phyloP scores from a whole-genome alignment of 2,329 filamentous ascomycete species.

The Beauveria caledonica region DNA sequence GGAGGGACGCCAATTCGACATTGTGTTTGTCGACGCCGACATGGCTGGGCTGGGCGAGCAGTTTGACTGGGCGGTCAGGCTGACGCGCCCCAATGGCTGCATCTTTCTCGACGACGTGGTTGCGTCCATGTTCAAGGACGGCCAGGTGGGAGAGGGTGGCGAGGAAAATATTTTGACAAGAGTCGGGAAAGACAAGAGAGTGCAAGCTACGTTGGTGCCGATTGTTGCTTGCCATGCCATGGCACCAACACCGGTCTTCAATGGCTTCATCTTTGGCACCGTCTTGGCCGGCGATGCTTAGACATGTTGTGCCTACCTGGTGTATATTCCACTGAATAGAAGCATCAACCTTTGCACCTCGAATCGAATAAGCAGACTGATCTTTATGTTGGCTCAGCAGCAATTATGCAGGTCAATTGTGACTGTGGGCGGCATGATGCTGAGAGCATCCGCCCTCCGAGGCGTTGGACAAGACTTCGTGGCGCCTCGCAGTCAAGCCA shows the following conservation, averaged over 20 bases:
- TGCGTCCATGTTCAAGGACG: slow-evolving; percentile 16
- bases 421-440: background rate
- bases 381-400: background rate
- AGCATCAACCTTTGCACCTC: background rate
- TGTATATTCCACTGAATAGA: background rate
- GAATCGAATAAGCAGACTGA: background rate
- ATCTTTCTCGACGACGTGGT: slow-evolving; percentile 44
- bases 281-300: background rate
- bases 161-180: slow-evolving; percentile 17
- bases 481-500: background rate
- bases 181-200: slow-evolving; percentile 18
- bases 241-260: slow-evolving; percentile 11
- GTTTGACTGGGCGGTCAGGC: slow-evolving; percentile 33
- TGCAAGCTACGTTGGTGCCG: slow-evolving; percentile 20
- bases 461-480: background rate
- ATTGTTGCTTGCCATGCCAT: slow-evolving; percentile 10
- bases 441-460: background rate
- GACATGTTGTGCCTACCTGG: too few relatives aligned
- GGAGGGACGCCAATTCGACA: slow-evolving; percentile 35
- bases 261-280: slow-evolving; percentile 7
- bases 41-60: slow-evolving; percentile 40
- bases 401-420: background rate
- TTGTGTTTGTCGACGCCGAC: slow-evolving; percentile 44
- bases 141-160: slow-evolving; percentile 29
- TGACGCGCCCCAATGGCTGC: slow-evolving; percentile 28